Percentiles rank a stretch among this genome's conserved stretches.
These are phyloP conservation scores for Saccharomyces cerevisiae DNA, from an alignment of 805 yeast genomes.

Conservation along the genomic window DNA sequence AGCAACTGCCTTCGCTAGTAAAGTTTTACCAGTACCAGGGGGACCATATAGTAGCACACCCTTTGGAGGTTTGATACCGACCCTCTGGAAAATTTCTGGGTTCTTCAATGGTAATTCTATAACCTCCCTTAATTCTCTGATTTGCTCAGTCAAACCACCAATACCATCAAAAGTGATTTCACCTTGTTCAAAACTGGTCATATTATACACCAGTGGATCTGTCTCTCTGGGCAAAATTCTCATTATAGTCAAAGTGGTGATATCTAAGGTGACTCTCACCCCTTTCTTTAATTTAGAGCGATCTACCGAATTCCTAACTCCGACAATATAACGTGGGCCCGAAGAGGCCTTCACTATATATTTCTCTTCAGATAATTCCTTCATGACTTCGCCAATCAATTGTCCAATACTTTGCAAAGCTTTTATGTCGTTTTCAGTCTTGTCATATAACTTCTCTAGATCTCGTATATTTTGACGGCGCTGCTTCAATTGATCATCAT, in stretches of 20 bases:
- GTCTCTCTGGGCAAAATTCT: slow-evolving; percentile 95
- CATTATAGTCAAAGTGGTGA: slow-evolving; percentile 97
- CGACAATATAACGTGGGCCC: slow-evolving; percentile 96
- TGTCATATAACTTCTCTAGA: slow-evolving; percentile 73
- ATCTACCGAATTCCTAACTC: slow-evolving; percentile 88
- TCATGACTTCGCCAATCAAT: slow-evolving; percentile 91
- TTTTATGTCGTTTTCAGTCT: slow-evolving; percentile 94
- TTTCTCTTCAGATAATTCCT: slow-evolving; percentile 88
- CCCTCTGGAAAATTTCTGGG: slow-evolving; percentile 91
- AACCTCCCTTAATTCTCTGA: slow-evolving; percentile 93
- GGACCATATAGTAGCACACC: slow-evolving; percentile 96
- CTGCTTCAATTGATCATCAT: slow-evolving; percentile 85
- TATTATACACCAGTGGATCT: slow-evolving; percentile 94
- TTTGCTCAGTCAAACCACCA: slow-evolving; percentile 94
- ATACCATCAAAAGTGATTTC: slow-evolving; percentile 89
- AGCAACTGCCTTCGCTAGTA: slow-evolving; percentile 94
- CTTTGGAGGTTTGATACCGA: slow-evolving; percentile 97
- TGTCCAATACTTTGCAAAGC: slow-evolving; percentile 97
- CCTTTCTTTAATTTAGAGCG: slow-evolving; percentile 81
- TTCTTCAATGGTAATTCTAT: slow-evolving; percentile 94
- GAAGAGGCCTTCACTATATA: slow-evolving; percentile 93
- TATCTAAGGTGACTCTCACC: slow-evolving; percentile 91
- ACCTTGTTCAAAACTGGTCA: slow-evolving; percentile 98
- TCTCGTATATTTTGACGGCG: slow-evolving; percentile 76
- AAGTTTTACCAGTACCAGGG: slow-evolving; percentile 96